Evolutionary conservation across 164 flowering plant species (phyloP), one percentile per base, ranked within the genome.

Genomic region (Saururus chinensis): DNA sequence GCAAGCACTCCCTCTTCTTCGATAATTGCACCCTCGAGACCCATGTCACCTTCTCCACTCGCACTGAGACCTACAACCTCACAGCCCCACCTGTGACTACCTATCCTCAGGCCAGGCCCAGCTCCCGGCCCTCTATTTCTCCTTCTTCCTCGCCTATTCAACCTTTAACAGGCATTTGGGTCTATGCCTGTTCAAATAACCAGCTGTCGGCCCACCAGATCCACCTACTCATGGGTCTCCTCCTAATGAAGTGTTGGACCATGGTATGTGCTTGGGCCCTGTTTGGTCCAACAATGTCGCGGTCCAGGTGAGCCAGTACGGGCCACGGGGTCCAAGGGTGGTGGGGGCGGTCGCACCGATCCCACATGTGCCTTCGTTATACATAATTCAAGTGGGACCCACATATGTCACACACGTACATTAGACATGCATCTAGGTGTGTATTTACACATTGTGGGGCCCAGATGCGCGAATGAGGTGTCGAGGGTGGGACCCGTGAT

Each of bases 71-170:
- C 51, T 90, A 78, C 73, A 90, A 90, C 30, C 53, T 63, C 53
- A 63, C 4, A 9, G 35, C 22, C 25, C 40, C 37, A 37, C 42
- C 64, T 25, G 80, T 67, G 95, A 88, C 35, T 90, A 58, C 63
- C 83, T 90, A 53, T 77, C 96, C 1, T 92, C 95, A 26, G 97
- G 97, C n/a, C 79, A 77, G 59, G 88, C 95, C 6, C 92, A 83
- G 73, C 75, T 90, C 4, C 97, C 97, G 0, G 19, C 74, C 9
- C 69, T 90, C 23, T 88, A 72, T 64, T 69, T 74, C 63, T 9
- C 77, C 19, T 90, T 82, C 72, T 80, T 74, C 19, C 8, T 84
- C 21, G 68, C 70, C 0, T 90, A 88, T 64, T 12, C 76, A 4
- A 81, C 20, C 1, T 84, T 86, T 56, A 20, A 86, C 1, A n/a